Conservation (phyloP, 2,329 filamentous ascomycete genomes). For the Pyrenophora graminea region DNA sequence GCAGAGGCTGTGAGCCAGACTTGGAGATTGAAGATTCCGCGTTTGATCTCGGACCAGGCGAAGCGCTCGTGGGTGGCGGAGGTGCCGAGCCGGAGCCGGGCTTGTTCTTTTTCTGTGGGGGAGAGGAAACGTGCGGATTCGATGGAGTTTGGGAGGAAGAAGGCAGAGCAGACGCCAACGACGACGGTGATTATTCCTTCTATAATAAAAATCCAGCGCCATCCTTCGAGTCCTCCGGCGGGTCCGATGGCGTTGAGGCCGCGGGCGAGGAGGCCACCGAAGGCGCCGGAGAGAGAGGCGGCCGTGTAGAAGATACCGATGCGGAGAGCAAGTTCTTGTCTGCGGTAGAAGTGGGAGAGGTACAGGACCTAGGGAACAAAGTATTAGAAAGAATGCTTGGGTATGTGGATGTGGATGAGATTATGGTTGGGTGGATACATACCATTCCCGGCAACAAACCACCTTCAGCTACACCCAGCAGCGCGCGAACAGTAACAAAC, state of each 20-base stretch:
- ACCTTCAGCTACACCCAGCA: conserved; percentile 67
- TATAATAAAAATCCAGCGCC: conserved; percentile 67
- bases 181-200: conserved; percentile 61
- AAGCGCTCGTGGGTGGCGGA: conserved; percentile 53
- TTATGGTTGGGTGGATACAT: conserved; percentile 15
- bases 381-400: neutral
- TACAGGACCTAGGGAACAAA: conserved; percentile 53
- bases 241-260: conserved; percentile 65
- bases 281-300: conserved; percentile 67
- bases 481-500: conserved; percentile 64
- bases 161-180: conserved; percentile 57
- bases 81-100: conserved; percentile 51
- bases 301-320: conserved; percentile 72
- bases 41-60: conserved; percentile 64
- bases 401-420: neutral
- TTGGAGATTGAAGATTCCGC: conserved; percentile 64
- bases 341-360: conserved; percentile 64
- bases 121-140: conserved; percentile 60
- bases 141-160: conserved; percentile 61
- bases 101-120: conserved; percentile 57
- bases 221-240: conserved; percentile 58
- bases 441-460: conserved; percentile 70
- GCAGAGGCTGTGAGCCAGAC: conserved; percentile 67
- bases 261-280: conserved; percentile 65
- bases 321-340: conserved; percentile 63